A percentile compares a stretch with the other conserved stretches of the same genome.
phyloP scores from a whole-genome alignment of 441 rosid genomes.

The Brassica hybrid region DNA sequence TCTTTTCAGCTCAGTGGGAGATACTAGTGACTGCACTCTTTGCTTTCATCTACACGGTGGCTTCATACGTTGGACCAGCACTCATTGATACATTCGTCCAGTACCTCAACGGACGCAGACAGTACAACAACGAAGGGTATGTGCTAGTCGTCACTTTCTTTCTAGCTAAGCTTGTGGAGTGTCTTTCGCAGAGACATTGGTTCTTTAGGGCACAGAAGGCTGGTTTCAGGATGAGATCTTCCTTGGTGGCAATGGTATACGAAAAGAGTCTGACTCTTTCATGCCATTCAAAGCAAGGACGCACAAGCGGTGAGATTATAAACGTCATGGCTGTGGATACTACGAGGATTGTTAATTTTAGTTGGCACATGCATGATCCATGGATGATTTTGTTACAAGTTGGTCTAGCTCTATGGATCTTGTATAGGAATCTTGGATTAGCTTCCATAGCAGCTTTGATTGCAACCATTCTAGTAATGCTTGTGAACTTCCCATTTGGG shows the following conservation, averaged over 20 bases:
- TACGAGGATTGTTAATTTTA: slow-evolving; percentile 51
- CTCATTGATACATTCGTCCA: slow-evolving; percentile 61
- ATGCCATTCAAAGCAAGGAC: slow-evolving; percentile 42
- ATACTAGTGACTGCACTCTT: slow-evolving; percentile 61
- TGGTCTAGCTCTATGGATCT: slow-evolving; percentile 56
- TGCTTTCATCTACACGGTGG: slow-evolving; percentile 52
- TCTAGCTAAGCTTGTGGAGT: slow-evolving; percentile 60
- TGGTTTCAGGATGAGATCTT: slow-evolving; percentile 54
- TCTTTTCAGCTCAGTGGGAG: slow-evolving; percentile 70
- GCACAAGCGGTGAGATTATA: slow-evolving; percentile 60
- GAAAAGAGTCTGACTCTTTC: slow-evolving; percentile 59
- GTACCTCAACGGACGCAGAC: slow-evolving; percentile 65
- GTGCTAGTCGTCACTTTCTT: slow-evolving; percentile 52
- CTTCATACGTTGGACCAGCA: slow-evolving; percentile 86
- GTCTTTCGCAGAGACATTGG: slow-evolving; percentile 55
- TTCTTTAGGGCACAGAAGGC: slow-evolving; percentile 52
- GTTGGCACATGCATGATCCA: slow-evolving; percentile 61
- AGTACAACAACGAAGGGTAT: slow-evolving; percentile 47
- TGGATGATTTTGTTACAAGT: slow-evolving; percentile 62
- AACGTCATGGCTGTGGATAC: slow-evolving; percentile 64
- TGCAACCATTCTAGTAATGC: slow-evolving; percentile 48
- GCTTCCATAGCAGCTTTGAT: slow-evolving; percentile 56
- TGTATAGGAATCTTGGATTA: slow-evolving; percentile 58
- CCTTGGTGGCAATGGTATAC: slow-evolving; percentile 54
- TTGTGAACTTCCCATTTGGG: slow-evolving; percentile 54